These are phyloP conservation scores for Luvunga scandens DNA, from an alignment of 345 rosid species.

Conservation along the genomic window DNA sequence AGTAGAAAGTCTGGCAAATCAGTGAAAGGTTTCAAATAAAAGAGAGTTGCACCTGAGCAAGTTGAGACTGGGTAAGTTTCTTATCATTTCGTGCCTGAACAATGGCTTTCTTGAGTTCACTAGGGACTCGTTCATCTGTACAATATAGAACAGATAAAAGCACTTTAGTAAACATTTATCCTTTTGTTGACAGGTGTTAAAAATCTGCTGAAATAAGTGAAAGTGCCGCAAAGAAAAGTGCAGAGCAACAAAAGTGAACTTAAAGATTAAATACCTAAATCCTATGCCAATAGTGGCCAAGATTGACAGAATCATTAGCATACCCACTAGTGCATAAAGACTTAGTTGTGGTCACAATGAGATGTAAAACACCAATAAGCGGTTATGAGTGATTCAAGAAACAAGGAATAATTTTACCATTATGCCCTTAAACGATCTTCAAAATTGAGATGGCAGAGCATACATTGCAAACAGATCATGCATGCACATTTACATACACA, in stretches of 20 bases:
- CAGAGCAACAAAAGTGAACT: background rate
- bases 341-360: background rate
- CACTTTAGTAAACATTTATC: background rate
- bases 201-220: background rate
- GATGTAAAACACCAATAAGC: background rate
- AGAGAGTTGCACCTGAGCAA: constrained; percentile 61
- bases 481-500: background rate
- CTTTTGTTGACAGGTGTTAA: background rate
- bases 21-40: background rate
- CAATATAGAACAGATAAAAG: background rate
- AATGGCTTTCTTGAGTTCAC: constrained; percentile 88
- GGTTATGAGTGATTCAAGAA: background rate
- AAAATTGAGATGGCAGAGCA: background rate
- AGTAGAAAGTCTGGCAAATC: background rate
- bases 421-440: background rate
- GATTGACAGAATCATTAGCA: background rate
- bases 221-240: background rate
- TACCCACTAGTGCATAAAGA: background rate
- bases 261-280: background rate
- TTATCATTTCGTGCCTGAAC: constrained; percentile 89
- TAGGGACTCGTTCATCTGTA: constrained; percentile 87
- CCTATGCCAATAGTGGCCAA: too few relatives aligned
- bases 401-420: background rate
- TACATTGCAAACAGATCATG: background rate
- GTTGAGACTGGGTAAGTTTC: constrained; percentile 91